These are phyloP conservation scores for Verticillium longisporum DNA, from an alignment of 2,329 filamentous ascomycete genomes.

Conservation along the genomic window DNA sequence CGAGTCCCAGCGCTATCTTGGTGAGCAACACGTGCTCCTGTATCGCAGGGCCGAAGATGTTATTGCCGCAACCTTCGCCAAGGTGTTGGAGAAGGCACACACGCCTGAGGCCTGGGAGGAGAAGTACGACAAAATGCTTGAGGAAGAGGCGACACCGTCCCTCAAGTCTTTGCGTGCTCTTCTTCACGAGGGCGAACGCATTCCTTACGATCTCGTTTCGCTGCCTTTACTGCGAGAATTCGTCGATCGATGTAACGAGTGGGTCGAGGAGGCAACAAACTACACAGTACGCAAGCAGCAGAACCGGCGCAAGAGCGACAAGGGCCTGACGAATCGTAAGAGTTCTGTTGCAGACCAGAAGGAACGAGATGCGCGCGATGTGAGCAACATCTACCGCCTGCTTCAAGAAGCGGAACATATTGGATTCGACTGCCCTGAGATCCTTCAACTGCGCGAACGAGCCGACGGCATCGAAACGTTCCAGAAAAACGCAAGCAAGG, in stretches of 20 bases:
- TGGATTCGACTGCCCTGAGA: conserved; percentile 90
- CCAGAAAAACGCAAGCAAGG: conserved; percentile 65
- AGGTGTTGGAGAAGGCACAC: conserved; percentile 77
- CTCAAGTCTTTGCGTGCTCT: conserved; percentile 80
- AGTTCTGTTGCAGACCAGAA: conserved; percentile 57
- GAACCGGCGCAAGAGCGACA: conserved; percentile 91
- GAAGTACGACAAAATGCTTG: conserved; percentile 78
- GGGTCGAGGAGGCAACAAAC: conserved; percentile 93
- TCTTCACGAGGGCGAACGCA: conserved; percentile 90
- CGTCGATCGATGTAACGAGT: conserved; percentile 94
- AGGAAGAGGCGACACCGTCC: conserved; percentile 76
- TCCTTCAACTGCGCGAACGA: conserved; percentile 76
- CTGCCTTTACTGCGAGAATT: conserved; percentile 78
- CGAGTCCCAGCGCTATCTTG: conserved; percentile 60
- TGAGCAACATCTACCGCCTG: conserved; percentile 81
- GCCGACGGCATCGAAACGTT: conserved; percentile 80
- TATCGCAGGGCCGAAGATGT: conserved; percentile 71
- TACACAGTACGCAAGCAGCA: conserved; percentile 98
- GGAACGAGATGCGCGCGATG: conserved; percentile 80
- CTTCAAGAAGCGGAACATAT: conserved; percentile 78
- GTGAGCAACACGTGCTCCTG: conserved; percentile 65
- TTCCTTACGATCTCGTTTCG: conserved; percentile 81
- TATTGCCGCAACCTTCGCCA: conserved; percentile 61
- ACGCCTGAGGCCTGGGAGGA: conserved; percentile 85
- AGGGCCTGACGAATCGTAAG: conserved; percentile 68